Base-by-base conservation (phyloP, 345 rosid genomes). In the Eucalyptus tenuipes region DNA sequence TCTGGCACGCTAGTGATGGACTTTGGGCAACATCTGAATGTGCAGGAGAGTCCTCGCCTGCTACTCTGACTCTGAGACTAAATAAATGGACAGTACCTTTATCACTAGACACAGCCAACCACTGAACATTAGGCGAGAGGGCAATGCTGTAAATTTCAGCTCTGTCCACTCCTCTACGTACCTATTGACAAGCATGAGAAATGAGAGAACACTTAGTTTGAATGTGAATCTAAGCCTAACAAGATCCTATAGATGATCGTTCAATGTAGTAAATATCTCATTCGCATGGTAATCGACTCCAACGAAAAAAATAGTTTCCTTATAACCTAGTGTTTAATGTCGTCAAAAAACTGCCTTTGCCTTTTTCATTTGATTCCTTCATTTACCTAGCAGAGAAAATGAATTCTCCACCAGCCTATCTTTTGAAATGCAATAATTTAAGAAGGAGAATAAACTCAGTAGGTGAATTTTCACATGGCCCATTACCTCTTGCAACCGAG, bases 51-150 rank as follows among this genome's bases (percentile, higher is more conserved):
- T 95, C 99, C 92, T 94, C 96, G 29, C 95, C 95, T 61, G 89
- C 92, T 85, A 96, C 95, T 89, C 97, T 92, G 91, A 96, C 99
- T 91, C 96, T 93, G 61, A 97, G 99, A 90, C 96, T 91, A 90
- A 97, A 97, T 49, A 97, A 90, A 88, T 97, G 99, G 89, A 96
- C 93, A 90, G 99, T 96, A 37, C 98, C 98, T 93, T 95, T 96
- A 89, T 96, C 97, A 90, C 99, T 97, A 33, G 99, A 96, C 68
- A 96, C 98, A 31, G 96, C 98, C 88, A 97, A 88, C 99, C 99
- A 97, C 91, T 95, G 98, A 53, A 93, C 95, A 90, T 94, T 93
- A 49, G 94, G 93, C 66, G 99, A 96, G 81, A 96, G 93, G 79
- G 98, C 92, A 91, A 97, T 92, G 88, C 97, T 94, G 87, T 94